Percentiles rank a stretch among this genome's conserved stretches.
phyloP scores from a whole-genome alignment of 129 eudicot genomes.

The Smallanthus sonchifolius region DNA sequence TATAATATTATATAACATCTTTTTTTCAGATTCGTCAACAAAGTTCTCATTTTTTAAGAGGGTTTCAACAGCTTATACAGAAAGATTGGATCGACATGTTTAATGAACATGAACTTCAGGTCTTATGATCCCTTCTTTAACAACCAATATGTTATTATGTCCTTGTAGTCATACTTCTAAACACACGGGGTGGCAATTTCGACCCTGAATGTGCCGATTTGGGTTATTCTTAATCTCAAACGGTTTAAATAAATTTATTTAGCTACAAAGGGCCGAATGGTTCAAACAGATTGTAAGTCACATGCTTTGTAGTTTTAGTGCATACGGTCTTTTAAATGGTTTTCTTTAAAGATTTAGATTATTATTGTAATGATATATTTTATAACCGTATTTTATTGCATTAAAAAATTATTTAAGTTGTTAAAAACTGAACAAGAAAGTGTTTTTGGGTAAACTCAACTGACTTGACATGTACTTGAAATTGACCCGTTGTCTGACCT shows the following conservation, averaged over 20 bases:
- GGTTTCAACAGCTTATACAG: conserved; percentile 88
- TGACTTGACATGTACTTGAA: too few relatives aligned
- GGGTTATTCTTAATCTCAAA: neutral
- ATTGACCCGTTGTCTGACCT: too few relatives aligned
- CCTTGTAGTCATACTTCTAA: neutral
- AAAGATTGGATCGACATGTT: conserved; percentile 97
- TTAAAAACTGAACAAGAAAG: too few relatives aligned
- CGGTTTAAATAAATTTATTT: neutral
- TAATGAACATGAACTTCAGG: conserved; percentile 99
- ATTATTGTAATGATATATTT: too few relatives aligned
- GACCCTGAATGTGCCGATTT: neutral
- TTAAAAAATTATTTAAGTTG: too few relatives aligned
- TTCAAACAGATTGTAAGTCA: neutral
- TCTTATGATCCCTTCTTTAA: conserved; percentile 8
- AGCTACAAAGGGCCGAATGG: neutral
- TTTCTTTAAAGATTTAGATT: too few relatives aligned
- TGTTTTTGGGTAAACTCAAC: too few relatives aligned
- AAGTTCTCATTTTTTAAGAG: conserved; percentile 85
- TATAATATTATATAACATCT: neutral
- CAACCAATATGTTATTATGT: neutral
- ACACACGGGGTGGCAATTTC: neutral
- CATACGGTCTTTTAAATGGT: too few relatives aligned
- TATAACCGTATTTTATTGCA: too few relatives aligned
- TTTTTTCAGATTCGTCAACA: conserved; percentile 87
- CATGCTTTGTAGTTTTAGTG: too few relatives aligned